Base-by-base conservation (phyloP, 164 flowering plant species). In the Amborella trichopoda region DNA sequence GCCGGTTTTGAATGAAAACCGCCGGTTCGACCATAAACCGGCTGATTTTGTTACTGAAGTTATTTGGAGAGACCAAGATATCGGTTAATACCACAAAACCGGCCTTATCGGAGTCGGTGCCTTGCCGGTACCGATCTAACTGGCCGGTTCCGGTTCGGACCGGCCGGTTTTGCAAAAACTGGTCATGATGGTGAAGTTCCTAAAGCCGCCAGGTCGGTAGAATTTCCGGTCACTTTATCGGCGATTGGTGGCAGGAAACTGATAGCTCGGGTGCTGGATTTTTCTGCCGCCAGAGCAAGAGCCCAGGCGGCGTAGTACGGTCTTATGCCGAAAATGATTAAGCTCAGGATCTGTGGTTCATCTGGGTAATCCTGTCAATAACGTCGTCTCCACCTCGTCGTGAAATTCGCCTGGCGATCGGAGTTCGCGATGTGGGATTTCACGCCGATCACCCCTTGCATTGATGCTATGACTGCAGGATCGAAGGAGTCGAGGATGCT, bases 381-480 rank as follows among this genome's bases (percentile, higher is more conserved):
- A 12, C 36, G 11, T 23, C 36, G 53, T 11, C 23, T 43, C 64
- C 49, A 53, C 44, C 63, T 39, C 2, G 2, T 14, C 23, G 19
- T 46, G 40, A 59, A 59, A 37, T 39, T 25, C 2, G 52, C 43
- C 2, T 46, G 36, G 26, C 40, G 26, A 3, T 30, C 52, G 9
- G 63, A 38, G 24, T 23, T 49, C 1, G 50, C 46, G 20, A 61
- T 25, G 5, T 49, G 38, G 4, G 65, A 42, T 24, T 32, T 54
- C 25, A 61, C 50, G 20, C 60, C 65, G 33, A 61, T n/a, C 5
- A 61, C 65, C 1, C 65, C 65, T 39, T 61, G 59, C 65, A 61
- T 61, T 12, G 55, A 54, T 12, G 44, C 60, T 25, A 61, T 44
- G 2, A 49, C 60, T 3, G 51, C 23, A n/a, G 59, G 3, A 42